Percentiles rank a stretch among this genome's conserved stretches.
Evolutionary conservation across 176 grass and related monocot genomes (phyloP).

Genomic region (Phoenix roebelenii): DNA sequence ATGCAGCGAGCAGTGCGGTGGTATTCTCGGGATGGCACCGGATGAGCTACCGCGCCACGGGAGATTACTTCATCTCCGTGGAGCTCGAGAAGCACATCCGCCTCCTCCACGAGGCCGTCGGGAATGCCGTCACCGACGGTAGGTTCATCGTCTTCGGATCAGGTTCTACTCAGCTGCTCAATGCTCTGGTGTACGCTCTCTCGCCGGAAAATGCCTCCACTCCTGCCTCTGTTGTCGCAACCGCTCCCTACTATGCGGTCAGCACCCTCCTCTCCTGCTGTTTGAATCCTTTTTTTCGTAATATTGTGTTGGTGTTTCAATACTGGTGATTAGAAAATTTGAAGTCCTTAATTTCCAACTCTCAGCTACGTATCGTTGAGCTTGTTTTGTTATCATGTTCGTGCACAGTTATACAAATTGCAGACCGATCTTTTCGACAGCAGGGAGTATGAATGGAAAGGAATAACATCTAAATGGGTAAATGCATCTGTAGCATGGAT

Average conservation of each 20-base stretch:
- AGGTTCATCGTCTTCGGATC: conserved; percentile 47
- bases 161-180: conserved; percentile 44
- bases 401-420: conserved; percentile 19
- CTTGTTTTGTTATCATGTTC: not conserved
- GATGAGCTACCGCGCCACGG: conserved; percentile 39
- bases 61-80: conserved; percentile 24
- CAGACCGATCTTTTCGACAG: conserved; percentile 35
- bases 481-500: conserved; percentile 23
- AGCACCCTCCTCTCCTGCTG: no score
- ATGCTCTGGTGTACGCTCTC: conserved; percentile 55
- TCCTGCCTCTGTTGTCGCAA: conserved; percentile 43
- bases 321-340: no score
- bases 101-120: conserved; percentile 40
- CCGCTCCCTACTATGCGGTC: conserved; percentile 43
- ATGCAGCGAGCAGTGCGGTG: conserved; percentile 43
- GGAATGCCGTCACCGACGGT: conserved; percentile 43
- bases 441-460: conserved; percentile 39
- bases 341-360: no score
- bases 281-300: no score
- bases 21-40: conserved; percentile 68
- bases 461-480: conserved; percentile 29
- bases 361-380: no score
- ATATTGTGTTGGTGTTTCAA: no score
- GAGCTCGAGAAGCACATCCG: conserved; percentile 55
- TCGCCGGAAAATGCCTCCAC: conserved; percentile 25